These are phyloP conservation scores for Myxozyma neglecta DNA, from an alignment of 805 yeast species.

Conservation along the genomic window DNA sequence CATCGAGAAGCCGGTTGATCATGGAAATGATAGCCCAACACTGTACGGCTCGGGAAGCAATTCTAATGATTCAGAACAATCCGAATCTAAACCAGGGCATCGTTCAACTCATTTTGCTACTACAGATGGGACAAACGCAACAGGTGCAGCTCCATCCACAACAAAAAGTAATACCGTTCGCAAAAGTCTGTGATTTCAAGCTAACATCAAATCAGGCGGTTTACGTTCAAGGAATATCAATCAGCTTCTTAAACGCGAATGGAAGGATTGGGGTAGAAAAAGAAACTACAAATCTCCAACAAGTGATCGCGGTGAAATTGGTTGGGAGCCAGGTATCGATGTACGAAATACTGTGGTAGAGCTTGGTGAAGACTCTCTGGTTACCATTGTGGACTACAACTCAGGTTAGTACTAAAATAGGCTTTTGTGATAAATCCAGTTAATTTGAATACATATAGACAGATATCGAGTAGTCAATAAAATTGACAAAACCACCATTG, in stretches of 20 bases:
- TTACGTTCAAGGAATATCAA: slow-evolving; percentile 16
- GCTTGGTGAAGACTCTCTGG: slow-evolving; percentile 53
- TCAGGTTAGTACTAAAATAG: slow-evolving; percentile 23
- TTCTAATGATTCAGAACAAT: not conserved
- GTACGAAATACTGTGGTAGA: slow-evolving; percentile 51
- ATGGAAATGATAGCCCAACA: not conserved
- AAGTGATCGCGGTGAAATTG: slow-evolving; percentile 33
- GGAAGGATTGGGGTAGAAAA: slow-evolving; percentile 28
- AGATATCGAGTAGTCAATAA: slow-evolving; percentile 48
- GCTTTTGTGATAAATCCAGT: too few species aligned
- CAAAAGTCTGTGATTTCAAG: not conserved
- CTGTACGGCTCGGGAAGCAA: not conserved
- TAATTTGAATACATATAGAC: not conserved
- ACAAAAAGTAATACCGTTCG: not conserved
- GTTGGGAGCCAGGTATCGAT: slow-evolving; percentile 64
- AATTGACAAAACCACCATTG: slow-evolving; percentile 42
- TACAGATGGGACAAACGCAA: not conserved
- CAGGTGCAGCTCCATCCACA: not conserved
- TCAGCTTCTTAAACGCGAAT: slow-evolving; percentile 24
- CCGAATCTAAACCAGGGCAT: not conserved
- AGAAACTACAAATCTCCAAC: slow-evolving; percentile 22
- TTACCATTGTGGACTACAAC: slow-evolving; percentile 56
- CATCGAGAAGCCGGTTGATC: not conserved
- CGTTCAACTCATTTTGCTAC: not conserved
- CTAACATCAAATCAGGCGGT: slow-evolving; percentile 1